Evolutionary conservation across 73 alveolate species (phyloP).

Genomic region (Paramecium pentaurelia): DNA sequence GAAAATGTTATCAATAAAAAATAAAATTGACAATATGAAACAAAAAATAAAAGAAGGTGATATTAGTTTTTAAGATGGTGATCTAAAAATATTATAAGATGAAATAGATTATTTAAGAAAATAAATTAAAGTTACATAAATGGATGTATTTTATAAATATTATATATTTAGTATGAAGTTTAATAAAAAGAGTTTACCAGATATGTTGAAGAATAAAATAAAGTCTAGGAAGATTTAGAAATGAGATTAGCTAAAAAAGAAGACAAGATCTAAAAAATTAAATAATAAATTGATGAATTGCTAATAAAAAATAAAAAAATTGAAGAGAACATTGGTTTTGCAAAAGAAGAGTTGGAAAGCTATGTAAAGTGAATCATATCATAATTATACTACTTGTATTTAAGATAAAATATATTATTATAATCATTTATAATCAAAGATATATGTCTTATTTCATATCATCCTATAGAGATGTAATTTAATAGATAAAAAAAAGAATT

Average conservation of each 20-base stretch:
- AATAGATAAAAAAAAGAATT: neutral
- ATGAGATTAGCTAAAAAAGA: neutral
- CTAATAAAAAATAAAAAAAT: neutral
- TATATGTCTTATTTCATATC: neutral
- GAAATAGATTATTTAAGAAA: neutral
- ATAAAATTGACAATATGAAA: neutral
- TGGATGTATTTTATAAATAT: neutral
- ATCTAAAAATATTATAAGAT: neutral
- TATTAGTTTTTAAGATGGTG: neutral
- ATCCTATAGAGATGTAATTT: neutral
- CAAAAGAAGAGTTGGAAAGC: conserved; percentile 1
- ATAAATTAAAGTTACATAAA: neutral
- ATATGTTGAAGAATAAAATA: conserved; percentile 20
- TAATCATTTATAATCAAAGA: neutral
- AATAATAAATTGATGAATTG: neutral
- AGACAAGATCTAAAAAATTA: neutral
- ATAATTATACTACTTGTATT: neutral
- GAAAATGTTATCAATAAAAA: neutral
- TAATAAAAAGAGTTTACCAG: neutral
- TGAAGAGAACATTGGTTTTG: neutral
- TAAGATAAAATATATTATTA: neutral
- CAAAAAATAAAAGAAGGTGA: neutral
- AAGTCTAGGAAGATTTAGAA: neutral
- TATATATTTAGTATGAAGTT: neutral
- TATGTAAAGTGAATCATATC: neutral